A percentile compares a stretch with the other conserved stretches of the same genome.
These are phyloP conservation scores for Oehlia diaphana DNA, from an alignment of 192 early-diverging fungal species.

Conservation along the genomic window DNA sequence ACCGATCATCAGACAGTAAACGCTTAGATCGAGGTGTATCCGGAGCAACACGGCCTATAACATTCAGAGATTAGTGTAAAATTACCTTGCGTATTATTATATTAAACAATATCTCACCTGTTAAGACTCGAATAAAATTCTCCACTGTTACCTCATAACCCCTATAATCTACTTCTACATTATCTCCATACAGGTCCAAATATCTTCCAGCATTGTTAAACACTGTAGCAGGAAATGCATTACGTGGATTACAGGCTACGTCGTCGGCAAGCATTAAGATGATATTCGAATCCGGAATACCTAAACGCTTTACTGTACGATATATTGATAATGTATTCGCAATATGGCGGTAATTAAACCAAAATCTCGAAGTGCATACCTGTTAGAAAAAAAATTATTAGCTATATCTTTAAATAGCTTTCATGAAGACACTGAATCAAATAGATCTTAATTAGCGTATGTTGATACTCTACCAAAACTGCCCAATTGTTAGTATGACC, in stretches of 20 bases:
- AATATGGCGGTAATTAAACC: conserved; percentile 99
- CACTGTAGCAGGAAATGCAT: conserved; percentile 88
- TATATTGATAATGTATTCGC: conserved; percentile 99
- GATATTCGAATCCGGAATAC: conserved; percentile 98
- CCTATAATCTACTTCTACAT: conserved; percentile 98
- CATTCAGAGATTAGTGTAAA: conserved; percentile 3
- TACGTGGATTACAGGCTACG: conserved; percentile 97
- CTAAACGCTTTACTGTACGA: conserved; percentile 95
- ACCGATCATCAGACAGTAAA: conserved; percentile 92
- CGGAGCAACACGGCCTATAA: conserved; percentile 74
- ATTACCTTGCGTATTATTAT: background rate
- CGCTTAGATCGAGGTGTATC: conserved; percentile 94
- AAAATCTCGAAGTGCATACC: conserved; percentile 97
- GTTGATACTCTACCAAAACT: conserved; percentile 68
- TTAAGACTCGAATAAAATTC: conserved; percentile 95
- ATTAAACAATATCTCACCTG: conserved; percentile 48
- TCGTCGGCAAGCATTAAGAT: conserved; percentile 99
- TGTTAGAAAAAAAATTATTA: conserved; percentile 33
- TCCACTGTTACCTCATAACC: conserved; percentile 99
- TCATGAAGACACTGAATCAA: background rate
- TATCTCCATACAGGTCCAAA: conserved; percentile 93
- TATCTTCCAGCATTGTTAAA: conserved; percentile 83
- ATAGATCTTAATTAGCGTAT: background rate
- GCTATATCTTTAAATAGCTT: too few species aligned
- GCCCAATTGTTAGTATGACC: conserved; percentile 99